A percentile compares a stretch with the other conserved stretches of the same genome.
These are phyloP conservation scores for Apiotrichum sp. DNA, from an alignment of 1,284 basidiomycete species.

Conservation along the genomic window DNA sequence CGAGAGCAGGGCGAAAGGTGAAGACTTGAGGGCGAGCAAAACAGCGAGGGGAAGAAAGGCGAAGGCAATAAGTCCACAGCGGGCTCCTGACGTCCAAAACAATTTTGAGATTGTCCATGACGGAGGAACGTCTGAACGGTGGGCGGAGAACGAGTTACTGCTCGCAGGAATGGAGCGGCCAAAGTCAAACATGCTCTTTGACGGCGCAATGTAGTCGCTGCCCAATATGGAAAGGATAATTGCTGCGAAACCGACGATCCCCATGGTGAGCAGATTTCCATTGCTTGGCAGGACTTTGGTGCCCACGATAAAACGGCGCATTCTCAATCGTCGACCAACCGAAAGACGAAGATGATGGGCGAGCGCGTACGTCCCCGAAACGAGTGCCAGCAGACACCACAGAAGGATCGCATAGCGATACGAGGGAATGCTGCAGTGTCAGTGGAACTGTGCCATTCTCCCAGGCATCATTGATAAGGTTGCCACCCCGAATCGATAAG, in stretches of 20 bases:
- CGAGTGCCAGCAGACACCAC: conserved; percentile 34
- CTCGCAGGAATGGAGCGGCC: neutral
- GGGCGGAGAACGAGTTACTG: neutral
- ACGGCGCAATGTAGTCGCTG: conserved; percentile 66
- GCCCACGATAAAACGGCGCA: conserved; percentile 28
- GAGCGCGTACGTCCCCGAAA: conserved; percentile 33
- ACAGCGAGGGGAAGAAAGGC: conserved; percentile 70
- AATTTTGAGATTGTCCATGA: conserved; percentile 61
- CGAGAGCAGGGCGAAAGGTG: conserved; percentile 75
- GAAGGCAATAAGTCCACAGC: conserved; percentile 71
- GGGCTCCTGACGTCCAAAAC: conserved; percentile 69
- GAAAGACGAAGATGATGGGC: conserved; percentile 39
- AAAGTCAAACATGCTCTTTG: conserved; percentile 51
- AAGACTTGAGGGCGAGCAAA: conserved; percentile 70
- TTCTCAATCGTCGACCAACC: conserved; percentile 36
- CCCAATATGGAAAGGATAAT: conserved; percentile 56
- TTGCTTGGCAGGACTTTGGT: conserved; percentile 56
- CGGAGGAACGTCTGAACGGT: conserved; percentile 5
- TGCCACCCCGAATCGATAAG: no score
- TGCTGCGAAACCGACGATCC: conserved; percentile 36
- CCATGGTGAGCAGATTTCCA: conserved; percentile 54
- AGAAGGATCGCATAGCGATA: conserved; percentile 44
- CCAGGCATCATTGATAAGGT: no score
- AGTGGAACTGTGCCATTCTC: neutral
- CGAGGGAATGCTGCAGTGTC: conserved; percentile 27